Percentiles rank a stretch among this genome's conserved stretches.
These are phyloP conservation scores for Desmodesmus armatus DNA, from an alignment of 139 green algal genomes.

Conservation along the genomic window DNA sequence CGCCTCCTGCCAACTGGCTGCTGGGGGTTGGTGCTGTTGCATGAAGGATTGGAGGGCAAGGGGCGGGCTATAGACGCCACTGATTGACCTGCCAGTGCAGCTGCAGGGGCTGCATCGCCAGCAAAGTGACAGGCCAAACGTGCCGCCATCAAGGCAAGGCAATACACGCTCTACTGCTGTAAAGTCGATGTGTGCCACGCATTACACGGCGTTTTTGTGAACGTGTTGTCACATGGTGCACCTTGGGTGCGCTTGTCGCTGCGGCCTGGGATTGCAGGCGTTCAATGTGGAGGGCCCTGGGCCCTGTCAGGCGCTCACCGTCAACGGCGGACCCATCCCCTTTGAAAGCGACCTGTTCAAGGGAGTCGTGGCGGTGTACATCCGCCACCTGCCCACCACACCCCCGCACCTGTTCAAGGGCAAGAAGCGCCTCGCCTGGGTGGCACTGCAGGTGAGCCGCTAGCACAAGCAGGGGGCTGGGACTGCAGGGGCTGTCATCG, in stretches of 20 bases:
- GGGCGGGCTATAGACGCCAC: too few species aligned
- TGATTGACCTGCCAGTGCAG: too few species aligned
- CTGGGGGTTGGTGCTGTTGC: not conserved
- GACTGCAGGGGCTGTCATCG: not conserved
- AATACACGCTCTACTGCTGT: not conserved
- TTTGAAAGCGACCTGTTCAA: conserved; percentile 67
- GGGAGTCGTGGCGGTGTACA: conserved; percentile 53
- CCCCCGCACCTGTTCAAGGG: conserved; percentile 55
- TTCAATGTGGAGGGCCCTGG: not conserved
- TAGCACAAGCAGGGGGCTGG: too few species aligned
- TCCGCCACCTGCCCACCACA: conserved; percentile 50
- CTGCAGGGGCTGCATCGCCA: too few species aligned
- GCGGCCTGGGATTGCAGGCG: not conserved
- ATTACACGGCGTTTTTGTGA: not conserved
- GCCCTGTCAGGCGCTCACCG: conserved; percentile 7
- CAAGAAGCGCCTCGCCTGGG: conserved; percentile 48
- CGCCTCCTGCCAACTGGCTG: too few species aligned
- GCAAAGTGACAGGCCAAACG: too few species aligned
- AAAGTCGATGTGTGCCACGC: conserved; percentile 5
- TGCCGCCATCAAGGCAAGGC: too few species aligned
- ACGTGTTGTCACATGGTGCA: not conserved
- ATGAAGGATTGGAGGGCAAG: not conserved
- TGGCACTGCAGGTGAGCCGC: conserved; percentile 59
- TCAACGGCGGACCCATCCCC: conserved; percentile 45
- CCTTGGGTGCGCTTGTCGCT: not conserved